phyloP scores from a whole-genome alignment of 495 filamentous ascomycete genomes.

The Aspergillus asperescens region DNA sequence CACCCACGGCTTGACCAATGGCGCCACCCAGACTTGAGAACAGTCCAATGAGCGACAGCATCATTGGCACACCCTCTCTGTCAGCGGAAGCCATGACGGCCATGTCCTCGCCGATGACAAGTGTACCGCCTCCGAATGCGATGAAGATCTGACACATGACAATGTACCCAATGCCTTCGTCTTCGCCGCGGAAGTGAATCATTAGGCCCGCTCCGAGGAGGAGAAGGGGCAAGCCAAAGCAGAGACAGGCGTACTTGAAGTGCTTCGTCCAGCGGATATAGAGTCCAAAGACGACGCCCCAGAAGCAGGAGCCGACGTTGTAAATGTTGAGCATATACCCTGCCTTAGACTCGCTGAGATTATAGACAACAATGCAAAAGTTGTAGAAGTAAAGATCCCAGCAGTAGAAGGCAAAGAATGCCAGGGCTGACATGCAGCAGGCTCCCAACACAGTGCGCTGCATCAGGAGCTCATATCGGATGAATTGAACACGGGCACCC shows the following conservation, averaged over 20 bases:
- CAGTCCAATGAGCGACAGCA: constrained; percentile 62
- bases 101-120: constrained; percentile 66
- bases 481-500: constrained; percentile 51
- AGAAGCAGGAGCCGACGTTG: constrained; percentile 63
- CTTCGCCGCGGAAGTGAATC: constrained; percentile 63
- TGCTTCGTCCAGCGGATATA: constrained; percentile 51
- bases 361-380: constrained; percentile 68
- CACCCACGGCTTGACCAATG: constrained; percentile 59
- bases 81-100: constrained; percentile 65
- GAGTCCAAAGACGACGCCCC: constrained; percentile 50
- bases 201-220: constrained; percentile 61
- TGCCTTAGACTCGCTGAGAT: constrained; percentile 49
- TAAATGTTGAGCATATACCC: constrained; percentile 66
- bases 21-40: constrained; percentile 64
- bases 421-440: constrained; percentile 46
- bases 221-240: constrained; percentile 57
- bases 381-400: constrained; percentile 65
- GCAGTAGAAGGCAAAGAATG: constrained; percentile 61
- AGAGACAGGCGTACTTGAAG: constrained; percentile 54
- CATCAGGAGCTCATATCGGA: constrained; percentile 54
- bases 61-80: constrained; percentile 61
- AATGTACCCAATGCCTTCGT: constrained; percentile 56
- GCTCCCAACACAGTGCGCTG: constrained; percentile 63
- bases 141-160: constrained; percentile 80
- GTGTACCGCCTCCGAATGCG: constrained; percentile 59